Conservation (phyloP, 192 early-diverging fungal genomes). For the Lobosporangium transversale region DNA sequence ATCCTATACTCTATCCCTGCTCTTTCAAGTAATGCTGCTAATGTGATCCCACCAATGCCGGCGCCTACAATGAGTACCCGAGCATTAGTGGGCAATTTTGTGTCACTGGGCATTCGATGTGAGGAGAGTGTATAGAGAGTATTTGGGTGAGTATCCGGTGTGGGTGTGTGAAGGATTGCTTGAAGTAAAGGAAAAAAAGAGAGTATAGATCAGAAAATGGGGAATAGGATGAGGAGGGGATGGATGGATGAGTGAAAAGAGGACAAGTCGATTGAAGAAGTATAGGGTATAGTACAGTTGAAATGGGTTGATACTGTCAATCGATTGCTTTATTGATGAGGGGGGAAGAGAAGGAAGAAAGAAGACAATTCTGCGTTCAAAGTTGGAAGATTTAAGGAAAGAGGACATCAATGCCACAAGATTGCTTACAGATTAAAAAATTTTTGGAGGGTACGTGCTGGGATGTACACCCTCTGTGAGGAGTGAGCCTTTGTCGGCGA, state of each 20-base stretch:
- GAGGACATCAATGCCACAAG: too few species aligned
- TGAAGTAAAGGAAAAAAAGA: not conserved
- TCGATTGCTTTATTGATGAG: too few species aligned
- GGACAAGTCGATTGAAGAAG: not conserved
- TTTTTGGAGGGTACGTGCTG: too few species aligned
- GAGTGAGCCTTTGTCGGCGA: too few species aligned
- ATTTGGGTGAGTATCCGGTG: not conserved
- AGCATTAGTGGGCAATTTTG: conserved; percentile 8
- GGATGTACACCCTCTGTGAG: too few species aligned
- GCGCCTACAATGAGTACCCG: conserved; percentile 24
- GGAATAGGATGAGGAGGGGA: not conserved
- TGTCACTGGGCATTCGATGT: not conserved
- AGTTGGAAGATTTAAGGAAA: too few species aligned
- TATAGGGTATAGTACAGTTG: not conserved
- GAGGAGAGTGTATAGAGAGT: not conserved
- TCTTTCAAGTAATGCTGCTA: conserved; percentile 15
- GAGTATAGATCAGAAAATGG: not conserved
- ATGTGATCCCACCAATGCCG: conserved; percentile 28
- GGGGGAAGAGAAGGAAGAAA: too few species aligned
- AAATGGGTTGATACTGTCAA: too few species aligned
- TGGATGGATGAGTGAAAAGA: not conserved
- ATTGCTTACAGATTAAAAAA: too few species aligned
- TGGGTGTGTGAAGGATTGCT: not conserved
- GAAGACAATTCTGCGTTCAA: too few species aligned
- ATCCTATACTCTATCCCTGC: conserved; percentile 28